Percentiles rank a stretch among this genome's conserved stretches.
phyloP scores from a whole-genome alignment of 2,329 filamentous ascomycete genomes.

The Exophiala sideris region DNA sequence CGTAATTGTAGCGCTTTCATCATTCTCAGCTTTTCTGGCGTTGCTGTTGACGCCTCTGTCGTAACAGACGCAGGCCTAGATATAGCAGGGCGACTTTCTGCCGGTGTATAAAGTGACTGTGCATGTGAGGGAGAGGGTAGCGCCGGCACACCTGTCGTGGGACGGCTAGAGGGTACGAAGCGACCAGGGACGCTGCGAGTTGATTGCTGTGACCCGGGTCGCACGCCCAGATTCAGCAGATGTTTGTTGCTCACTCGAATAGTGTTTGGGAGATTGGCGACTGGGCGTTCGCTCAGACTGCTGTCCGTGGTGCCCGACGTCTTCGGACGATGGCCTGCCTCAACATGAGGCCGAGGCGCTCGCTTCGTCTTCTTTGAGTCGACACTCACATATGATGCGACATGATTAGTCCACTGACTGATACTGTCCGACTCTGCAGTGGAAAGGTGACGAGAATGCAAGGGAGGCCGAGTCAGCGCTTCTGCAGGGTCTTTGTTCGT shows the following conservation, averaged over 20 bases:
- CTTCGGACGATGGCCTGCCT: constrained; percentile 60
- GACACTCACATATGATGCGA: constrained; percentile 30
- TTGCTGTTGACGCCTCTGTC: constrained; percentile 46
- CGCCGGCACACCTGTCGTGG: constrained; percentile 19
- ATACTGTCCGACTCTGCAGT: constrained; percentile 43
- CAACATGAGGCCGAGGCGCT: constrained; percentile 73
- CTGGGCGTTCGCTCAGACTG: constrained; percentile 55
- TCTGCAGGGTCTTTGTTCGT: constrained; percentile 7
- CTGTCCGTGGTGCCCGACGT: constrained; percentile 51
- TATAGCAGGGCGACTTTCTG: constrained; percentile 16
- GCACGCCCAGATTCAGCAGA: constrained; percentile 28
- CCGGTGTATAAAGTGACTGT: constrained; percentile 14
- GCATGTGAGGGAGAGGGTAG: constrained; percentile 23
- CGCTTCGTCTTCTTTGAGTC: constrained; percentile 73
- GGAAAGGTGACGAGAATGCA: constrained; percentile 39
- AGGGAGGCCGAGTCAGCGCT: constrained; percentile 5
- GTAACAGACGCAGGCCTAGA: constrained; percentile 20
- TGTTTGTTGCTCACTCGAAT: constrained; percentile 62
- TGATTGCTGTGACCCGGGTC: constrained; percentile 46
- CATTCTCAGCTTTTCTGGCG: constrained; percentile 83
- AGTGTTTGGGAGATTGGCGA: constrained; percentile 77
- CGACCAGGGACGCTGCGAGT: constrained; percentile 41
- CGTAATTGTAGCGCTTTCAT: constrained; percentile 92
- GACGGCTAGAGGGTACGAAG: constrained; percentile 21
- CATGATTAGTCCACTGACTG: constrained; percentile 43